phyloP scores from a whole-genome alignment of 192 early-diverging fungal species.

The Geranomyces variabilis region DNA sequence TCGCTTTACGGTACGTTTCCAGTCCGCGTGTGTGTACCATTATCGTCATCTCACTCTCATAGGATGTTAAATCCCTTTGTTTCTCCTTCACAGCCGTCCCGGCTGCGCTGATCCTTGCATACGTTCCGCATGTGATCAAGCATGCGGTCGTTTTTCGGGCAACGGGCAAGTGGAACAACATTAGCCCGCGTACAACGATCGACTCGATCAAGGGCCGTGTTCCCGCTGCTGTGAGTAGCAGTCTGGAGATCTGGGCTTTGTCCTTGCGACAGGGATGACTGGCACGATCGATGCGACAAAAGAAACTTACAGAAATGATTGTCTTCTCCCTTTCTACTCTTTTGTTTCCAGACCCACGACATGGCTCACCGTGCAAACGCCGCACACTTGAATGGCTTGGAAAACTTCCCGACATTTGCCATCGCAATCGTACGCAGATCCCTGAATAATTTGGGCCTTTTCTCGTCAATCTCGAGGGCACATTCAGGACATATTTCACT shows the following conservation, averaged over 20 bases:
- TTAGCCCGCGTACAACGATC: slow-evolving; percentile 8
- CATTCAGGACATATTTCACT: not conserved
- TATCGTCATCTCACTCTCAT: no score
- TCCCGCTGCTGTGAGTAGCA: not conserved
- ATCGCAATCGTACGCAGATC: slow-evolving; percentile 8
- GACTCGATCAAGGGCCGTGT: not conserved
- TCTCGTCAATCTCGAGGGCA: no score
- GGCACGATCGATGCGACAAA: no score
- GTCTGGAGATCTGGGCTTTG: no score
- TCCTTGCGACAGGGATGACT: no score
- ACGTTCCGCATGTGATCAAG: slow-evolving; percentile 24
- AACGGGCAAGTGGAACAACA: slow-evolving; percentile 16
- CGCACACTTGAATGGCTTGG: slow-evolving; percentile 5
- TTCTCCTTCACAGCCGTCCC: no score
- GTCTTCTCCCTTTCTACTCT: not conserved
- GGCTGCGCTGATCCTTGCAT: not conserved
- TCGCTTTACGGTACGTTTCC: no score
- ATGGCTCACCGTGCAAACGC: slow-evolving; percentile 3
- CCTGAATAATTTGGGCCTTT: no score
- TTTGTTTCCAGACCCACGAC: not conserved
- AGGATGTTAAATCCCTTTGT: no score
- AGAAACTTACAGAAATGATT: no score
- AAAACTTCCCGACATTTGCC: slow-evolving; percentile 8
- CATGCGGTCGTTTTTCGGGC: not conserved
- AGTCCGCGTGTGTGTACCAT: not conserved